These are phyloP conservation scores for Diaporthe aspalathi DNA, from an alignment of 2,329 filamentous ascomycete genomes.

Conservation along the genomic window DNA sequence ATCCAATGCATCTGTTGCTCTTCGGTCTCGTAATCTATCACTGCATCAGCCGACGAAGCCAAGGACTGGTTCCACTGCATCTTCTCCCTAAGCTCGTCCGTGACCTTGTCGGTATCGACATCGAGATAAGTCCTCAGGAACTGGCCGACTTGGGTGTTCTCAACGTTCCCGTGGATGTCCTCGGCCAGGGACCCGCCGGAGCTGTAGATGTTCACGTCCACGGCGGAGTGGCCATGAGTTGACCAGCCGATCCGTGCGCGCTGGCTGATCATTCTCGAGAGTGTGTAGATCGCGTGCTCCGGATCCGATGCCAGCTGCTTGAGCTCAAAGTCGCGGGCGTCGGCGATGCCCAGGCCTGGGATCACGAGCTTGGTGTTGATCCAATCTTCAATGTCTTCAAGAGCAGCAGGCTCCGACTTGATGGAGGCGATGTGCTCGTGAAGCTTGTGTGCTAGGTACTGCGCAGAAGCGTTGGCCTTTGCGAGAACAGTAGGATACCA, in stretches of 20 bases:
- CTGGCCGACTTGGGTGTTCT: constrained; percentile 91
- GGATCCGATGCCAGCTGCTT: constrained; percentile 70
- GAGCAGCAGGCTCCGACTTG: constrained; percentile 45
- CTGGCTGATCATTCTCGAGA: constrained; percentile 88
- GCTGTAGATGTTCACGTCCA: constrained; percentile 97
- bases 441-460: constrained; percentile 75
- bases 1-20: constrained; percentile 33
- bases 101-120: constrained; percentile 83
- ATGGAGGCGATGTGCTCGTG: constrained; percentile 64
- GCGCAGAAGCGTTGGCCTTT: constrained; percentile 79
- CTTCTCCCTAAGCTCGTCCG: constrained; percentile 76
- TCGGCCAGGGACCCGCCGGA: constrained; percentile 74
- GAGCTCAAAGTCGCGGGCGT: constrained; percentile 79
- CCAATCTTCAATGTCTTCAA: constrained; percentile 67
- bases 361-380: constrained; percentile 76
- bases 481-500: constrained; percentile 89
- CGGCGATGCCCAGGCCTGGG: constrained; percentile 79
- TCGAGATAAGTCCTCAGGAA: constrained; percentile 84
- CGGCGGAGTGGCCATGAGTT: constrained; percentile 91
- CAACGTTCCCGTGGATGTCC: constrained; percentile 83
- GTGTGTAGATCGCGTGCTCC: constrained; percentile 64
- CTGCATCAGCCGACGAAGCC: constrained; percentile 7
- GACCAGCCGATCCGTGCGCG: constrained; percentile 93
- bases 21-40: constrained; percentile 31
- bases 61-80: constrained; percentile 44